phyloP scores from a whole-genome alignment of 2,329 filamentous ascomycete genomes.

The Aspergillus flavus region DNA sequence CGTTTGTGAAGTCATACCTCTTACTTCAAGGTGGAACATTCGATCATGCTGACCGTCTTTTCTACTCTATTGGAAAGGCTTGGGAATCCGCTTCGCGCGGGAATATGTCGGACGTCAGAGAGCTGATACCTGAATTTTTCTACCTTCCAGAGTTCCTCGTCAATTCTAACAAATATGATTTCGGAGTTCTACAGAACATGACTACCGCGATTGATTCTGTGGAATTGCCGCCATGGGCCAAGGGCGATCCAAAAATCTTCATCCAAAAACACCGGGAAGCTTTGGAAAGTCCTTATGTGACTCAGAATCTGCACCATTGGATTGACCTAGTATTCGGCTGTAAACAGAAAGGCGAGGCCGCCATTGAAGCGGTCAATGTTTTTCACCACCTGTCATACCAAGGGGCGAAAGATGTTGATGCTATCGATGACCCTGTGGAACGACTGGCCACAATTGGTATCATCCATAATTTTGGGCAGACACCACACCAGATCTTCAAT shows the following conservation, averaged over 20 bases:
- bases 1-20: constrained; percentile 94
- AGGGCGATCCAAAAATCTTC: constrained; percentile 93
- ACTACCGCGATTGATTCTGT: constrained; percentile 82
- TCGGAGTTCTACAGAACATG: constrained; percentile 81
- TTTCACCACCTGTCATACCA: constrained; percentile 96
- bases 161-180: constrained; percentile 95
- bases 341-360: constrained; percentile 91
- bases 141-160: constrained; percentile 91
- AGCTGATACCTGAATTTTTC: constrained; percentile 96
- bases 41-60: constrained; percentile 92
- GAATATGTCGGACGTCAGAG: constrained; percentile 91
- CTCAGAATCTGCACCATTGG: constrained; percentile 86
- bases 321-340: constrained; percentile 93
- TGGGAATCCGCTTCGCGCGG: constrained; percentile 88
- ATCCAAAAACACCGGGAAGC: constrained; percentile 95
- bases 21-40: constrained; percentile 94
- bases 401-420: constrained; percentile 88
- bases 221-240: constrained; percentile 91
- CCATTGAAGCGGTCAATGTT: constrained; percentile 88
- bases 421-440: constrained; percentile 85
- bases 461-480: constrained; percentile 98
- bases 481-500: constrained; percentile 89
- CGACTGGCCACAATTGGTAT: constrained; percentile 87
- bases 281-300: constrained; percentile 89
- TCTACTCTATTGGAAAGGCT: constrained; percentile 87